Conservation (phyloP, 176 grass and related monocot species). For the Cenchrus americanus region DNA sequence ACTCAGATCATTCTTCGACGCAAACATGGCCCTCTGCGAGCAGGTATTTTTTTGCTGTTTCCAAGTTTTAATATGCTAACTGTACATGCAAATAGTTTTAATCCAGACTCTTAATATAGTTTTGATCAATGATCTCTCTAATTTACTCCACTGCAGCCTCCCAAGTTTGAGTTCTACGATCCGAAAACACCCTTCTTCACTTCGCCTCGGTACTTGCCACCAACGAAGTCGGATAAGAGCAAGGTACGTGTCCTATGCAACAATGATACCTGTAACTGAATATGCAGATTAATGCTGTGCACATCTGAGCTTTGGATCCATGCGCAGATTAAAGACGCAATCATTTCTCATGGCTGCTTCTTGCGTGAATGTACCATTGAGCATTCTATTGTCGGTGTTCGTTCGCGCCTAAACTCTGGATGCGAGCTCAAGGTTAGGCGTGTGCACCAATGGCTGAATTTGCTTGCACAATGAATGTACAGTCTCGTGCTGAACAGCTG, state of each 20-base stretch:
- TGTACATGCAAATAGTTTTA: not conserved
- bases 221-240: slow-evolving; percentile 66
- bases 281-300: not conserved
- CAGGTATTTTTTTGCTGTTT: slow-evolving; percentile 47
- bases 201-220: slow-evolving; percentile 71
- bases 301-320: slow-evolving; percentile 26
- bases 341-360: slow-evolving; percentile 82
- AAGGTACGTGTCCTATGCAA: slow-evolving; percentile 35
- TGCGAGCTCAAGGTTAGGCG: slow-evolving; percentile 56
- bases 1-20: slow-evolving; percentile 78
- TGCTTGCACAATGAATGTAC: too few species aligned
- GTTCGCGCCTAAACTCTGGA: slow-evolving; percentile 62
- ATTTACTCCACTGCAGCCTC: slow-evolving; percentile 41
- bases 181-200: slow-evolving; percentile 80
- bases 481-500: not conserved
- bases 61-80: not conserved
- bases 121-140: not conserved
- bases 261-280: not conserved
- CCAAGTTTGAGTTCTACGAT: slow-evolving; percentile 81
- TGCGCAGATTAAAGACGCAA: slow-evolving; percentile 55
- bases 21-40: slow-evolving; percentile 77
- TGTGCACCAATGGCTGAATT: not conserved
- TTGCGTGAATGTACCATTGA: slow-evolving; percentile 62
- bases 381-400: slow-evolving; percentile 66
- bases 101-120: not conserved